Percentiles rank a stretch among this genome's conserved stretches.
phyloP scores from a whole-genome alignment of 768 basidiomycete genomes.

The Crepidotus variabilis region DNA sequence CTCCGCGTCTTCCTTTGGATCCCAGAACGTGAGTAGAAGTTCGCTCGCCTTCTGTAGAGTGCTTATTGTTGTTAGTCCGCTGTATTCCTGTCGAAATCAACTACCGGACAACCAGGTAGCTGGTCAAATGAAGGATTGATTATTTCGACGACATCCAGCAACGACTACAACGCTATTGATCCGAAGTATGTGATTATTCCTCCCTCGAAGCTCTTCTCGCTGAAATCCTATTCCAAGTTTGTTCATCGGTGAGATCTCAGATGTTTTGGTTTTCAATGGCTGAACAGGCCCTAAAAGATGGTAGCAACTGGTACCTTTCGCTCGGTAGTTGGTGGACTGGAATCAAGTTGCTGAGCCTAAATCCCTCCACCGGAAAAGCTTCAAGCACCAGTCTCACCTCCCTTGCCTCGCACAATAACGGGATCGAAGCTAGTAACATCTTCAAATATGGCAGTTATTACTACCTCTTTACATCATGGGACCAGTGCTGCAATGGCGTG shows the following conservation, averaged over 20 bases:
- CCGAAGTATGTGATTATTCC: slow-evolving; percentile 36
- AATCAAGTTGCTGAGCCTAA: slow-evolving; percentile 40
- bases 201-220: background rate
- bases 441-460: slow-evolving; percentile 42
- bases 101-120: slow-evolving; percentile 43
- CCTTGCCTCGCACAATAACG: slow-evolving; percentile 42
- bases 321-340: slow-evolving; percentile 57
- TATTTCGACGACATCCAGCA: slow-evolving; percentile 33
- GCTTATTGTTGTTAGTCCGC: slow-evolving; percentile 33
- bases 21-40: slow-evolving; percentile 35
- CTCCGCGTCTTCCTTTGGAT: slow-evolving; percentile 51
- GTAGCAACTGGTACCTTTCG: slow-evolving; percentile 43
- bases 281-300: slow-evolving; percentile 20
- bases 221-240: slow-evolving; percentile 17
- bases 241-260: slow-evolving; percentile 22
- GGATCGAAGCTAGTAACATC: slow-evolving; percentile 47
- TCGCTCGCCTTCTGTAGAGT: background rate
- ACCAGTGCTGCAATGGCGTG: slow-evolving; percentile 46
- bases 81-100: slow-evolving; percentile 51
- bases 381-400: slow-evolving; percentile 34
- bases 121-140: slow-evolving; percentile 47
- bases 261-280: background rate
- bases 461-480: slow-evolving; percentile 58
- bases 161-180: slow-evolving; percentile 49
- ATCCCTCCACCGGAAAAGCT: slow-evolving; percentile 39